Percentiles rank a stretch among this genome's conserved stretches.
phyloP scores from a whole-genome alignment of 805 yeast genomes.

The Saturnispora besseyi region DNA sequence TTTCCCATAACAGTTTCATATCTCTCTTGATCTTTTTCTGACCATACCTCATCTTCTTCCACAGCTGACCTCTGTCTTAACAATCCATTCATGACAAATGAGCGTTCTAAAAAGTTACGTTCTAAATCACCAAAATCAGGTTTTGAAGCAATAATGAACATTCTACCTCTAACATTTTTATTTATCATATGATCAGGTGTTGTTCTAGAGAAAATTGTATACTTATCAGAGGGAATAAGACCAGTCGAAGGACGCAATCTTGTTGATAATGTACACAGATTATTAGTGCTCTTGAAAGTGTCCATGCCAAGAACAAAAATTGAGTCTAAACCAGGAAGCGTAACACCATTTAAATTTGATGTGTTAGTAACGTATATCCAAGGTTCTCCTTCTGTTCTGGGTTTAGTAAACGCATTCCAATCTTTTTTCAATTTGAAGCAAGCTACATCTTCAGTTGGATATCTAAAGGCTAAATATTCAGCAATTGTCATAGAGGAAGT shows the following conservation, averaged over 20 bases:
- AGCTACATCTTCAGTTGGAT: conserved; percentile 9
- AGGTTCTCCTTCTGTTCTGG: conserved; percentile 4
- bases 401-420: conserved; percentile 10
- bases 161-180: conserved; percentile 9
- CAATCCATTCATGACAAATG: conserved; percentile 22
- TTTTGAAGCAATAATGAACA: conserved; percentile 15
- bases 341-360: conserved; percentile 21
- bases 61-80: conserved; percentile 17
- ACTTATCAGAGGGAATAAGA: conserved; percentile 13
- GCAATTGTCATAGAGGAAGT: conserved; percentile 14
- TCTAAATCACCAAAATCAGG: conserved; percentile 23
- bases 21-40: conserved; percentile 10
- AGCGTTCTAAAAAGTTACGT: conserved; percentile 26
- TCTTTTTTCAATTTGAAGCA: conserved; percentile 14
- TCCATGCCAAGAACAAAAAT: conserved; percentile 28
- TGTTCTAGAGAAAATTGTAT: conserved; percentile 13
- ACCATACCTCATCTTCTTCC: conserved; percentile 17
- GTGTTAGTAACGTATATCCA: conserved; percentile 21
- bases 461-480: conserved; percentile 8
- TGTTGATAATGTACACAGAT: conserved; percentile 21
- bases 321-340: conserved; percentile 21
- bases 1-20: not conserved
- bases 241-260: conserved; percentile 21
- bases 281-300: conserved; percentile 18
- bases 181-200: not conserved